Evolutionary conservation across 2,329 filamentous ascomycete species (phyloP).

Genomic region (Aspergillus puulaauensis): DNA sequence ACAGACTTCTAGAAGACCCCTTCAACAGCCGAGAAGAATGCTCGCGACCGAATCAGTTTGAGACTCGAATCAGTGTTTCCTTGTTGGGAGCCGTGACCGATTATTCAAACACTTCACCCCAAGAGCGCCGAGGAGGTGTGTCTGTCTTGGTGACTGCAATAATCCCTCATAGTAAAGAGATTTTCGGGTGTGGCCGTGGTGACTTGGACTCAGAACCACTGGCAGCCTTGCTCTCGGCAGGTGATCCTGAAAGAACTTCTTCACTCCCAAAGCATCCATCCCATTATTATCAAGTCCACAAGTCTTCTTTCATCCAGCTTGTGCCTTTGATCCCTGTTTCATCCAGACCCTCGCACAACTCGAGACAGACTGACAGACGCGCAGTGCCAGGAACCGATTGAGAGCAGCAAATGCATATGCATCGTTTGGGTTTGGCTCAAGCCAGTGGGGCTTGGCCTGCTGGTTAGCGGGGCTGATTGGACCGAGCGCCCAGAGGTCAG

Average conservation of each 20-base stretch:
- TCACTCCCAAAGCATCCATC: neutral
- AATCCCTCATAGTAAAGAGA: conserved; percentile 14
- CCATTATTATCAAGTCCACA: too few relatives aligned
- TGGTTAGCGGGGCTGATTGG: conserved; percentile 22
- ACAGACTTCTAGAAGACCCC: neutral
- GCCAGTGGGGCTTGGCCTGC: conserved; percentile 12
- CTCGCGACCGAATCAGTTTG: neutral
- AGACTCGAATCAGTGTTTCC: neutral
- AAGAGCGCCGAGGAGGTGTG: conserved; percentile 4
- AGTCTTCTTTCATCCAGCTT: neutral
- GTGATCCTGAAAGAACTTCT: conserved; percentile 1
- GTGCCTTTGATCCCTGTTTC: neutral
- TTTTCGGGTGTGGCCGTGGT: conserved; percentile 1
- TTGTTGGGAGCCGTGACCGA: neutral
- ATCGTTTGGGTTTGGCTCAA: conserved; percentile 18
- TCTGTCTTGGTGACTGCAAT: conserved; percentile 6
- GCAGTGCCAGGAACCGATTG: conserved; percentile 22
- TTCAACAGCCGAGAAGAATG: neutral
- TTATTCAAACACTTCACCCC: neutral
- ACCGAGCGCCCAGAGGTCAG: conserved; percentile 19
- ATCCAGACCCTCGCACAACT: neutral
- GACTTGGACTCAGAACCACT: conserved; percentile 1
- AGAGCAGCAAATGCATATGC: neutral
- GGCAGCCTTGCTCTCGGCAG: conserved; percentile 4
- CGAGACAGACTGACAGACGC: too few relatives aligned